Evolutionary conservation across 2,329 filamentous ascomycete species (phyloP).

Genomic region (Sclerotinia borealis): DNA sequence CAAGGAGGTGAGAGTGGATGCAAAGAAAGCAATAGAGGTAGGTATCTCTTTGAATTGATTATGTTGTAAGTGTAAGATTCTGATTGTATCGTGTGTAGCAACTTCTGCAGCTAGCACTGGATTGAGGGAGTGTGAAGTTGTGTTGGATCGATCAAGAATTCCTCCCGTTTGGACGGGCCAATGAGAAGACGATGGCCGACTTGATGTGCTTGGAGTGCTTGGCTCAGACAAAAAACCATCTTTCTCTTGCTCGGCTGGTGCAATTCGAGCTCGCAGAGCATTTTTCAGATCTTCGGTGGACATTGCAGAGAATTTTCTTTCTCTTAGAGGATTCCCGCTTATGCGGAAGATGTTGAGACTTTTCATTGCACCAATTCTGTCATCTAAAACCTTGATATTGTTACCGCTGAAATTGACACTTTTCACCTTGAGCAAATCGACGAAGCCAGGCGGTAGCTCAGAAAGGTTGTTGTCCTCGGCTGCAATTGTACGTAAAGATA

Average conservation of each 20-base stretch:
- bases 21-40: conserved; percentile 61
- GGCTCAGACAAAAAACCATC: conserved; percentile 24
- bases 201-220: conserved; percentile 18
- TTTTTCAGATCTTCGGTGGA: conserved; percentile 75
- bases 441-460: conserved; percentile 70
- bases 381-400: conserved; percentile 68
- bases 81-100: conserved; percentile 46
- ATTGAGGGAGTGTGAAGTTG: conserved; percentile 54
- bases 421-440: conserved; percentile 58
- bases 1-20: conserved; percentile 62
- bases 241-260: conserved; percentile 39
- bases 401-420: conserved; percentile 83
- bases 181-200: conserved; percentile 21
- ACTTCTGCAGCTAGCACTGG: conserved; percentile 51
- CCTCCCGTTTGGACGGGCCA: conserved; percentile 37
- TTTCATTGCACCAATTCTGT: conserved; percentile 74
- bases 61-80: conserved; percentile 63
- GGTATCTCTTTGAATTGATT: conserved; percentile 71
- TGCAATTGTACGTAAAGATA: conserved; percentile 63
- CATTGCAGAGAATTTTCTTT: conserved; percentile 80
- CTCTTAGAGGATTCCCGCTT: conserved; percentile 82
- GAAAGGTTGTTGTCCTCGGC: conserved; percentile 78
- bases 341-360: conserved; percentile 68
- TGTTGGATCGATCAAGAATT: conserved; percentile 64
- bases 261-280: conserved; percentile 60